These are phyloP conservation scores for Firmiana major DNA, from an alignment of 345 rosid genomes.

Conservation along the genomic window DNA sequence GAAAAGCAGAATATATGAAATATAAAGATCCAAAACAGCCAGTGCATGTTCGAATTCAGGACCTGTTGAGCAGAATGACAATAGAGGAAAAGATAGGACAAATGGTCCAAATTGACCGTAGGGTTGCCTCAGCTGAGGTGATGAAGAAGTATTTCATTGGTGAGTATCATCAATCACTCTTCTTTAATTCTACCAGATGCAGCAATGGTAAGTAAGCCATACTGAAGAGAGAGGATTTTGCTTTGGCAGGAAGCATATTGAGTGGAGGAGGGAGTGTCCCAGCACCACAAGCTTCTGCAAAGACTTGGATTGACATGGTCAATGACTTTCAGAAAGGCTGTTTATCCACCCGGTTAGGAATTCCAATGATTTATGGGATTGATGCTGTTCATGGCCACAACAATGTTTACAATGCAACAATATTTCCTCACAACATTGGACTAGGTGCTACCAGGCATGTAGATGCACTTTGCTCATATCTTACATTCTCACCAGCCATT, in stretches of 20 bases:
- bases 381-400: slow-evolving; percentile 89
- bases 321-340: slow-evolving; percentile 51
- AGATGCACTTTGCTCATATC: background rate
- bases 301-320: slow-evolving; percentile 42
- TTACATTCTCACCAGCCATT: background rate
- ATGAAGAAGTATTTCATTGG: slow-evolving; percentile 76
- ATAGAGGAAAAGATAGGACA: slow-evolving; percentile 60
- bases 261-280: slow-evolving; percentile 75
- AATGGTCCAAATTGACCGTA: slow-evolving; percentile 47
- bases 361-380: slow-evolving; percentile 81
- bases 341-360: slow-evolving; percentile 66
- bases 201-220: background rate
- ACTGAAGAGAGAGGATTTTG: background rate
- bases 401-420: slow-evolving; percentile 74
- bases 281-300: slow-evolving; percentile 33
- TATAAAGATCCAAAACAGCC: slow-evolving; percentile 43
- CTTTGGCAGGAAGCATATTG: slow-evolving; percentile 48
- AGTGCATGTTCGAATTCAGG: slow-evolving; percentile 37
- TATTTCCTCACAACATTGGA: slow-evolving; percentile 85
- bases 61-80: slow-evolving; percentile 46
- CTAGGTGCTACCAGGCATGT: slow-evolving; percentile 78
- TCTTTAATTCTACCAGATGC: background rate
- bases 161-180: slow-evolving; percentile 10
- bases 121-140: slow-evolving; percentile 25
- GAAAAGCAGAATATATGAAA: slow-evolving; percentile 23